Percentiles rank a stretch among this genome's conserved stretches.
Conservation (phyloP, 257 asterid genomes). For the Hygrophila difformis region DNA sequence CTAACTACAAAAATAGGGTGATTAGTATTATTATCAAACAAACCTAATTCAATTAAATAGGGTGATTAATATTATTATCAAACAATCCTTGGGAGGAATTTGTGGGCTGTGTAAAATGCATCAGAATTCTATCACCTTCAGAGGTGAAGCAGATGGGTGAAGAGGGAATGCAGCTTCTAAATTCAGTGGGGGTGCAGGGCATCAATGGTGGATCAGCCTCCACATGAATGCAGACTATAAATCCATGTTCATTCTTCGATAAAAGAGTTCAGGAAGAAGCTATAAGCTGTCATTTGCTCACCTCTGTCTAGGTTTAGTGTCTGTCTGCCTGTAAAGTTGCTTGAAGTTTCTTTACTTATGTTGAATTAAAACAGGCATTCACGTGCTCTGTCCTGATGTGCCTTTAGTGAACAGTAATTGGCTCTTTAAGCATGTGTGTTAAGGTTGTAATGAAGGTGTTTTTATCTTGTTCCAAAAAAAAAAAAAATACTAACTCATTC, state of each 20-base stretch:
- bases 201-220: conserved; percentile 24
- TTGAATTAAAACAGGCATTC: neutral
- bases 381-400: neutral
- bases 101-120: conserved; percentile 87
- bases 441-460: too few species aligned
- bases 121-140: conserved; percentile 76
- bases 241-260: neutral
- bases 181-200: conserved; percentile 46
- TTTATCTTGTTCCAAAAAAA: too few species aligned
- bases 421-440: too few species aligned
- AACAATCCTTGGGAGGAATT: conserved; percentile 68
- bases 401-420: too few species aligned
- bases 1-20: too few species aligned
- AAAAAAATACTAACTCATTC: too few species aligned
- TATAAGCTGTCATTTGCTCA: neutral
- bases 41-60: too few species aligned
- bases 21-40: too few species aligned
- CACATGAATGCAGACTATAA: conserved; percentile 6
- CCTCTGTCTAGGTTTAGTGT: neutral
- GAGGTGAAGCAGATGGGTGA: conserved; percentile 99
- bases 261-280: neutral
- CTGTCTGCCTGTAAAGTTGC: conserved; percentile 2
- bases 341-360: conserved; percentile 9
- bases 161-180: conserved; percentile 94
- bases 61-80: too few species aligned